Percentiles rank a stretch among this genome's conserved stretches.
phyloP scores from a whole-genome alignment of 176 grass and related monocot species.

The Zea luxurians region DNA sequence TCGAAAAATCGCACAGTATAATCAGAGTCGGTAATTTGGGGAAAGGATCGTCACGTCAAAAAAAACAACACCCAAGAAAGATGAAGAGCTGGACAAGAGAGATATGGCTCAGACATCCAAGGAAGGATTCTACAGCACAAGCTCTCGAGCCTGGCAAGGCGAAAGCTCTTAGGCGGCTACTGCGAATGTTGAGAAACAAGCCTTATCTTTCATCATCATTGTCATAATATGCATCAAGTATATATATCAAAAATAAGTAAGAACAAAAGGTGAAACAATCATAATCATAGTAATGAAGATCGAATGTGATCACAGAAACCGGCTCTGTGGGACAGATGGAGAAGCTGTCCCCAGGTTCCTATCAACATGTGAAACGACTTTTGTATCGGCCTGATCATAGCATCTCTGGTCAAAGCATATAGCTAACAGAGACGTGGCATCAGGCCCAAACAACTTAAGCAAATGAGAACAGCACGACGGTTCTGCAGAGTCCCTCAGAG shows the following conservation, averaged over 20 bases:
- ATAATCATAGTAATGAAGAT: not conserved
- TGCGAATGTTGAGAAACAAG: slow-evolving; percentile 77
- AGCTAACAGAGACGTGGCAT: slow-evolving; percentile 77
- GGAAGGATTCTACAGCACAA: slow-evolving; percentile 54
- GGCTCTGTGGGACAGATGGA: slow-evolving; percentile 62
- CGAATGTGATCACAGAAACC: slow-evolving; percentile 73
- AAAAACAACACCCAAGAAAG: too few relatives aligned
- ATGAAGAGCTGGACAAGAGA: too few relatives aligned
- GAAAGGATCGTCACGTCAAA: too few relatives aligned
- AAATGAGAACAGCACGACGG: too few relatives aligned
- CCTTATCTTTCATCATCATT: slow-evolving; percentile 41
- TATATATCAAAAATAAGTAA: too few relatives aligned
- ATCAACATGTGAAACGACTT: slow-evolving; percentile 69
- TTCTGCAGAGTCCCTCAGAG: slow-evolving; percentile 49
- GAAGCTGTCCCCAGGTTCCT: slow-evolving; percentile 71
- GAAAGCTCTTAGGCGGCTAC: slow-evolving; percentile 62
- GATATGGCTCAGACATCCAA: slow-evolving; percentile 52
- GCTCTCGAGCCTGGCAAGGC: slow-evolving; percentile 62
- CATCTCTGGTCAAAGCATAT: slow-evolving; percentile 51
- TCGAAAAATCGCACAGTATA: too few relatives aligned
- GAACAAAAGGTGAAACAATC: too few relatives aligned
- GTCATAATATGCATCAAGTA: too few relatives aligned
- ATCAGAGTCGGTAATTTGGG: too few relatives aligned
- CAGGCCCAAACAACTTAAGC: slow-evolving; percentile 13
- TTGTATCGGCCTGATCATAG: slow-evolving; percentile 58